Evolutionary conservation across 2,329 filamentous ascomycete species (phyloP).

Genomic region (Colletotrichum costaricense): DNA sequence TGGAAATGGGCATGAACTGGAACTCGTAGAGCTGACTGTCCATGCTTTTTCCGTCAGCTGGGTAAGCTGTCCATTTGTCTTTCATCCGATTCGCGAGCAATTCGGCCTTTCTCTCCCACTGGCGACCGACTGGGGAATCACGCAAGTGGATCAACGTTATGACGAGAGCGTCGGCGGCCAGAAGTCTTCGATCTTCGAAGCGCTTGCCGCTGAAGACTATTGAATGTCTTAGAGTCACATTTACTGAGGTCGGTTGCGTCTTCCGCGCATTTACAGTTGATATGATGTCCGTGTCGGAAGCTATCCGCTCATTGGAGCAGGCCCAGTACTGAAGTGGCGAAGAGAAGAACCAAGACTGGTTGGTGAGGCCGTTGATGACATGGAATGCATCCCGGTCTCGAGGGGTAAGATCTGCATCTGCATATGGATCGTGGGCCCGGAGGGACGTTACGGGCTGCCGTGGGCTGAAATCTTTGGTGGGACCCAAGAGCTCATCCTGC

Average conservation of each 20-base stretch:
- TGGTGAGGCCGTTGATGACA: conserved; percentile 68
- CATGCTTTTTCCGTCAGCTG: conserved; percentile 63
- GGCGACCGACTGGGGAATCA: conserved; percentile 70
- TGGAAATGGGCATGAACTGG: conserved; percentile 79
- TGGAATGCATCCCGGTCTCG: conserved; percentile 66
- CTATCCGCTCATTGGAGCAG: conserved; percentile 69
- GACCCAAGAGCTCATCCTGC: conserved; percentile 76
- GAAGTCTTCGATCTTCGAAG: conserved; percentile 74
- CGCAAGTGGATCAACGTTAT: conserved; percentile 79
- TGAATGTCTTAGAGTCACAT: conserved; percentile 80
- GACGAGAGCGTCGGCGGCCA: conserved; percentile 81
- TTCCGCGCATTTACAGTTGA: conserved; percentile 76
- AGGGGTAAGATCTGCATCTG: conserved; percentile 52
- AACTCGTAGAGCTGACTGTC: conserved; percentile 79
- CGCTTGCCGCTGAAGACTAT: conserved; percentile 86
- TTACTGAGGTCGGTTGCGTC: conserved; percentile 72
- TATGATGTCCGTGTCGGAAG: conserved; percentile 71
- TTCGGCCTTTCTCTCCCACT: conserved; percentile 73
- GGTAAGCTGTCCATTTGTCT: conserved; percentile 74
- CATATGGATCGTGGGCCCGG: conserved; percentile 41
- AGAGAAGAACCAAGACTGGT: conserved; percentile 80
- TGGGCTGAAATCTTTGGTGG: conserved; percentile 67
- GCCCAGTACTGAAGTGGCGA: conserved; percentile 88
- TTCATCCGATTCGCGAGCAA: conserved; percentile 60
- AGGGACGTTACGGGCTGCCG: conserved; percentile 40